Evolutionary conservation across 116 monocot genomes (phyloP).

Genomic region (Cymodocea nodosa): DNA sequence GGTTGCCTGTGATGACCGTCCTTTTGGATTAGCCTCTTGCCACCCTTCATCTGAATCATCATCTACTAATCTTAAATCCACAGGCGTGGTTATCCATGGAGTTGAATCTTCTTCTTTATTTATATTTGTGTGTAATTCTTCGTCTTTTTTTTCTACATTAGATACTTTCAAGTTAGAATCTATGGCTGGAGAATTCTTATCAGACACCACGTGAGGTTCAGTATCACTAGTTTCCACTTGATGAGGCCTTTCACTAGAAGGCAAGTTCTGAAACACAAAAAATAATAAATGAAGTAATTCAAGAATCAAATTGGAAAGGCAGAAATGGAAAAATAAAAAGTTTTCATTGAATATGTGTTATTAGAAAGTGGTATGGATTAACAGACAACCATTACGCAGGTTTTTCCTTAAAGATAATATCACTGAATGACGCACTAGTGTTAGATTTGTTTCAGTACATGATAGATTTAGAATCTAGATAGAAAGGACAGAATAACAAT

Average conservation of each 20-base stretch:
- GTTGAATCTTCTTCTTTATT: slow-evolving; percentile 24
- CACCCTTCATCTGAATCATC: slow-evolving; percentile 58
- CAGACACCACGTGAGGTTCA: slow-evolving; percentile 16
- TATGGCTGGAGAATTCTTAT: slow-evolving; percentile 4
- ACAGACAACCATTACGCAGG: no score
- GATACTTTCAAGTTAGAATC: slow-evolving; percentile 12
- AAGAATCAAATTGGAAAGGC: no score
- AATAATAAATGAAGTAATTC: background rate
- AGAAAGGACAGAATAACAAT: background rate
- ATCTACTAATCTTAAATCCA: slow-evolving; percentile 4
- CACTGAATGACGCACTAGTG: no score
- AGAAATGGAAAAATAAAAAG: no score
- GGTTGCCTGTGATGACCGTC: slow-evolving; percentile 24
- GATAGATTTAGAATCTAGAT: background rate
- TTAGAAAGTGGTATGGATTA: no score
- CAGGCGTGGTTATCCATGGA: slow-evolving; percentile 3
- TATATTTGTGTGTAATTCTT: slow-evolving; percentile 10
- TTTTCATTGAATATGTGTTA: no score
- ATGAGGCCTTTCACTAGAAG: slow-evolving; percentile 28
- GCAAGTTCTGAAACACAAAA: slow-evolving; percentile 10
- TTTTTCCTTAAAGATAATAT: no score
- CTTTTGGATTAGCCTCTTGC: slow-evolving; percentile 78
- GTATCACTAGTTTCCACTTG: slow-evolving; percentile 20
- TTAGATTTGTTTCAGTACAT: no score
- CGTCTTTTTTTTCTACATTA: slow-evolving; percentile 8